Conservation (phyloP, 441 rosid genomes). For the Codiaeum variegatum region DNA sequence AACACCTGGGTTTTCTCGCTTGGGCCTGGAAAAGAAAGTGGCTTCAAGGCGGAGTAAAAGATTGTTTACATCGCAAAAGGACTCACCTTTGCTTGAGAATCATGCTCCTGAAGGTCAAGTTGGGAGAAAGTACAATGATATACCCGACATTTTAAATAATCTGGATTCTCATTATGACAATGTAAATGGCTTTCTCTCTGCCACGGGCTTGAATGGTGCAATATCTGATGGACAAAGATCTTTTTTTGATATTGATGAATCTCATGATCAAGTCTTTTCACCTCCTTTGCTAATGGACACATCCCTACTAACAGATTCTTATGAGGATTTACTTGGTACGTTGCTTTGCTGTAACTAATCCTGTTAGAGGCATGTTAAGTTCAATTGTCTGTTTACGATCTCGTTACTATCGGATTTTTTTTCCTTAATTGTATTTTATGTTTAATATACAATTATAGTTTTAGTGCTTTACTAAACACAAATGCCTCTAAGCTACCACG, state of each 20-base stretch:
- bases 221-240: slow-evolving; percentile 52
- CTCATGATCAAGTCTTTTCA: slow-evolving; percentile 76
- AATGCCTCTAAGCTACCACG: slow-evolving; percentile 4
- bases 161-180: slow-evolving; percentile 70
- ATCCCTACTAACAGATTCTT: slow-evolving; percentile 63
- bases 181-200: slow-evolving; percentile 70
- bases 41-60: slow-evolving; percentile 45
- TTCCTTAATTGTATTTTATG: background rate
- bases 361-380: background rate
- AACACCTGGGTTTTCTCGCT: slow-evolving; percentile 48
- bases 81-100: slow-evolving; percentile 41
- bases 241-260: slow-evolving; percentile 64
- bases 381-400: background rate
- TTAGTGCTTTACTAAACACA: slow-evolving; percentile 5
- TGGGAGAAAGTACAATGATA: slow-evolving; percentile 55
- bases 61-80: slow-evolving; percentile 48
- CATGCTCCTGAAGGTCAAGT: slow-evolving; percentile 38
- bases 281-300: slow-evolving; percentile 91
- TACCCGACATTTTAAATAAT: slow-evolving; percentile 56
- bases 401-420: background rate
- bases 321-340: slow-evolving; percentile 93
- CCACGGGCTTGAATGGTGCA: slow-evolving; percentile 55
- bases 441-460: background rate
- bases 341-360: slow-evolving; percentile 6
- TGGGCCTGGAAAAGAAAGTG: slow-evolving; percentile 51